A percentile compares a stretch with the other conserved stretches of the same genome.
These are phyloP conservation scores for Deuterostichococcus epilithicus DNA, from an alignment of 139 green algal species.

Conservation along the genomic window DNA sequence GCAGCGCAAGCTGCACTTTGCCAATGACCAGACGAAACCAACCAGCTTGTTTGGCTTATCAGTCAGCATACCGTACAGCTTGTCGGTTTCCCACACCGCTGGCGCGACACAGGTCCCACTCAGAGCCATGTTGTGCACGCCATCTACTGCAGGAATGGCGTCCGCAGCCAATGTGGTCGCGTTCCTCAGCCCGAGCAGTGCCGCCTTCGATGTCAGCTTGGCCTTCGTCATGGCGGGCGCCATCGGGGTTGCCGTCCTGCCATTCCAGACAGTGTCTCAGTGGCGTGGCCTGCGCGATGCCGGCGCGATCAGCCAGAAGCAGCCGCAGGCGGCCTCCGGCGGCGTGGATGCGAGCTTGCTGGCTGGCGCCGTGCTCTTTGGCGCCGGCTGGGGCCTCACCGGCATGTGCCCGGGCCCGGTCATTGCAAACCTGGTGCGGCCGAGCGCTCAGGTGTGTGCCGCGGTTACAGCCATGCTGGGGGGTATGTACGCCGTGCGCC, in stretches of 20 bases:
- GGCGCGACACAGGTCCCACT: too few relatives aligned
- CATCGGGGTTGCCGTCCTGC: constrained; percentile 49
- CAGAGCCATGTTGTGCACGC: too few relatives aligned
- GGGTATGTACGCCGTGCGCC: not conserved
- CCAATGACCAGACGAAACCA: too few relatives aligned
- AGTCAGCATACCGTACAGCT: too few relatives aligned
- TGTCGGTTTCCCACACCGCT: too few relatives aligned
- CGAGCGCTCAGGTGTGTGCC: constrained; percentile 19
- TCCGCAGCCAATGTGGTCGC: constrained; percentile 57
- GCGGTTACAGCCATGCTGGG: not conserved
- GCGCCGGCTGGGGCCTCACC: constrained; percentile 66
- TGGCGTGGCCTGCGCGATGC: not conserved
- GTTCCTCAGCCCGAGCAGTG: constrained; percentile 17
- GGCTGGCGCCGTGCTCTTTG: constrained; percentile 65
- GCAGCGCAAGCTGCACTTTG: too few relatives aligned
- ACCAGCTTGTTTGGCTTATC: too few relatives aligned
- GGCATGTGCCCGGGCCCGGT: constrained; percentile 76
- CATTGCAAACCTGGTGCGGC: constrained; percentile 39
- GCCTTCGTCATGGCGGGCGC: constrained; percentile 75
- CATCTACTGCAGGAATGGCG: constrained; percentile 70
- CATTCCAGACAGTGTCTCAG: constrained; percentile 30
- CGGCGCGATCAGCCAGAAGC: constrained; percentile 5
- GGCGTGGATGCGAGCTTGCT: constrained; percentile 61
- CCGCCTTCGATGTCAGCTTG: constrained; percentile 58
- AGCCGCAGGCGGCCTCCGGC: too few relatives aligned